Percentiles rank a stretch among this genome's conserved stretches.
These are phyloP conservation scores for Euclidium syriacum DNA, from an alignment of 345 rosid species.

Conservation along the genomic window DNA sequence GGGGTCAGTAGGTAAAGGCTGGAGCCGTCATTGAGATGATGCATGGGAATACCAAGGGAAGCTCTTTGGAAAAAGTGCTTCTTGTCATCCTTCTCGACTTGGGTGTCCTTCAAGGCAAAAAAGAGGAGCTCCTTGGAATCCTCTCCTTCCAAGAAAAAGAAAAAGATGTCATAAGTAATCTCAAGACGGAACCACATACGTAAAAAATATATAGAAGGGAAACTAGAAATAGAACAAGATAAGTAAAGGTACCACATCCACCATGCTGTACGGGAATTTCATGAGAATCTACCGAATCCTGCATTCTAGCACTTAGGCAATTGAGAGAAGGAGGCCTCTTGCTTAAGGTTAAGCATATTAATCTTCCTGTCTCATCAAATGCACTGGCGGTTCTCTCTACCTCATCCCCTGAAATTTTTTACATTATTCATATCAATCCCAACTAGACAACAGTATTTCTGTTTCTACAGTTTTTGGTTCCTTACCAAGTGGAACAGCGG, in stretches of 20 bases:
- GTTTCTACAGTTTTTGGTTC: constrained; percentile 15
- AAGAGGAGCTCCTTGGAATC: constrained; percentile 41
- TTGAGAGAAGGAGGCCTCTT: constrained; percentile 47
- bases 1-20: constrained; percentile 62
- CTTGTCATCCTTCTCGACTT: constrained; percentile 27
- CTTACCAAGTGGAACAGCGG: constrained; percentile 17
- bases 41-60: constrained; percentile 51
- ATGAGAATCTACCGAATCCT: constrained; percentile 30
- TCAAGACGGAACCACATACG: constrained; percentile 3
- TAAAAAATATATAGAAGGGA: background rate
- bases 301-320: constrained; percentile 33
- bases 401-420: constrained; percentile 25
- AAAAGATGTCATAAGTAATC: constrained; percentile 32
- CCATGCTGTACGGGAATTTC: constrained; percentile 19
- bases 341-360: constrained; percentile 44
- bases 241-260: constrained; percentile 42
- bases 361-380: constrained; percentile 24
- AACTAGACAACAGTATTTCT: constrained; percentile 12
- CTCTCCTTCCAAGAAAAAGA: constrained; percentile 33
- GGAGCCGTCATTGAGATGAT: constrained; percentile 76
- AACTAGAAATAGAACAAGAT: constrained; percentile 9
- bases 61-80: constrained; percentile 32
- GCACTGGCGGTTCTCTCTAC: constrained; percentile 20
- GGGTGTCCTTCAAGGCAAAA: constrained; percentile 29
- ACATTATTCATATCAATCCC: constrained; percentile 14